Evolutionary conservation across 2,329 filamentous ascomycete species (phyloP), one percentile per base, ranked within the genome.

Genomic region (Fusarium burgessii): DNA sequence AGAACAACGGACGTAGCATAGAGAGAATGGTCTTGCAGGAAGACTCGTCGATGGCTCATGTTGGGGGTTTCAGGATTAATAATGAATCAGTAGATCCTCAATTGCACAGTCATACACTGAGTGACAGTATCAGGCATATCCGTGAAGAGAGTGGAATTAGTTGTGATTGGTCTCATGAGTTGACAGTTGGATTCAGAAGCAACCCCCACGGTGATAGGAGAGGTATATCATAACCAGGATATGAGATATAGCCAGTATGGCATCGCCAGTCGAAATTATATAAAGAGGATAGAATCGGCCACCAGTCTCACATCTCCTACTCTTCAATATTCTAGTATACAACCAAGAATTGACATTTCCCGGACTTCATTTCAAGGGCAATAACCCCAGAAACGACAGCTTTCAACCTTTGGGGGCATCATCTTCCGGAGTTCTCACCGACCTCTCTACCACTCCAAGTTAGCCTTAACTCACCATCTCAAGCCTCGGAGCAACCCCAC

Each of bases 401-500:
- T 29, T 49, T 35, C 25, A 58, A 40, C 45, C 42, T 62, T 71
- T 72, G 69, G 69, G 69, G 69, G 69, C 52, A 69, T 43, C 36
- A 36, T 14, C 15, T 51, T 49, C 68, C 74, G 74, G 74, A 71
- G 59, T 76, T 76, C 74, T 76, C 64, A 14, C 74, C 74, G 74
- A 72, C 55, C 33, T 41, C 58, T 25, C 43, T 27, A 35, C 43
- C 49, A 41, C 47, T 23, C 36, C 45, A 42, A 33, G 46, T 40
- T 57, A 70, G 58, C 38, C 33, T 72, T 59, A 41, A 49, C 58
- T 68, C 42, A 58, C 62, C 46, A 62, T 68, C 46, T 33, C 51
- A 15, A 36, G 52, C 20, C 46, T 75, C 73, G 71, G 73, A 71
- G 61, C 73, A 75, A 75, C 73, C 73, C 73, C 73, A 75, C 73